phyloP scores from a whole-genome alignment of 345 rosid genomes.

The Lepidium didymum region DNA sequence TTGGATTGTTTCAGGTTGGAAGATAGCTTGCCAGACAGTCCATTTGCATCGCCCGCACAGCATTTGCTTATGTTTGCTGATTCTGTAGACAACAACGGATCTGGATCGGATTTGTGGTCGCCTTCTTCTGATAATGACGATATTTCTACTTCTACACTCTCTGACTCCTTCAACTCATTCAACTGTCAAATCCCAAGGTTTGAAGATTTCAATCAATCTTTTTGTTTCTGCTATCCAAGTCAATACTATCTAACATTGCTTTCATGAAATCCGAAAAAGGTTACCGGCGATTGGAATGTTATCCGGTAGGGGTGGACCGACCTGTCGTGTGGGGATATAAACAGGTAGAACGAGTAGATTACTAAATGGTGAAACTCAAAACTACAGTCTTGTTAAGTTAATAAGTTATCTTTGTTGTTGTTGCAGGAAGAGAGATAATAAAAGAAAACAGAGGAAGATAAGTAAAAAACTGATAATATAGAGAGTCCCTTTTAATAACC shows the following conservation, averaged over 20 bases:
- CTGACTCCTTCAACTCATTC: conserved; percentile 42
- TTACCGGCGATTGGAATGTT: conserved; percentile 54
- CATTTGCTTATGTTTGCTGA: conserved; percentile 34
- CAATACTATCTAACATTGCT: neutral
- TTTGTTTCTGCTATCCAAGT: neutral
- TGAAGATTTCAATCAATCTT: neutral
- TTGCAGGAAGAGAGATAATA: conserved; percentile 18
- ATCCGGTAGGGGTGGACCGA: conserved; percentile 67
- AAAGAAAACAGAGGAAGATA: conserved; percentile 7
- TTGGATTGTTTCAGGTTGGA: conserved; percentile 20
- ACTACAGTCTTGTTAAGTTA: neutral
- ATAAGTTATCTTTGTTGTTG: neutral
- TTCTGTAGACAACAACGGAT: conserved; percentile 19
- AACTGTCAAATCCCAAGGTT: conserved; percentile 83
- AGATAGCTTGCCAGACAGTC: conserved; percentile 33
- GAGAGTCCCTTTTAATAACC: conserved; percentile 24
- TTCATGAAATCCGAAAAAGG: conserved; percentile 5
- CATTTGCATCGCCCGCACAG: conserved; percentile 23
- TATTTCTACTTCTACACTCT: conserved; percentile 31
- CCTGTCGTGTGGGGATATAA: conserved; percentile 88
- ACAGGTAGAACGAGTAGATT: conserved; percentile 14
- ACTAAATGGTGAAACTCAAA: neutral
- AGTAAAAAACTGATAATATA: conserved; percentile 24
- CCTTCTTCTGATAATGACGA: conserved; percentile 34
- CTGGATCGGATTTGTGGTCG: conserved; percentile 26